A percentile compares a stretch with the other conserved stretches of the same genome.
phyloP scores from a whole-genome alignment of 2,329 filamentous ascomycete species.

The Aspergillus hortae region DNA sequence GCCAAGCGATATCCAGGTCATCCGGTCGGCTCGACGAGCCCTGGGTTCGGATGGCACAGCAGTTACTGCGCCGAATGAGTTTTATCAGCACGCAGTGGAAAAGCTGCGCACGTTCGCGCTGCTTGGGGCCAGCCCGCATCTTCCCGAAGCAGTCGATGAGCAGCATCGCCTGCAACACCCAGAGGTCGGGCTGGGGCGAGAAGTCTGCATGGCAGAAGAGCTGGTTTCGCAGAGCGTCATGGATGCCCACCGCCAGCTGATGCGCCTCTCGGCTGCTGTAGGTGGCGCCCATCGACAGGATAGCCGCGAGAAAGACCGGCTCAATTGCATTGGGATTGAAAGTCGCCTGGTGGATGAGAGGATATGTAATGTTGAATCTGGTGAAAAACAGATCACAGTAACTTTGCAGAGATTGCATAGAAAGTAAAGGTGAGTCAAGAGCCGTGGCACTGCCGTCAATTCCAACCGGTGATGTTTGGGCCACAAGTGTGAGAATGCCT shows the following conservation, averaged over 20 bases:
- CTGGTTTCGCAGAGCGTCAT: conserved; percentile 57
- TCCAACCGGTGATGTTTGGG: conserved; percentile 46
- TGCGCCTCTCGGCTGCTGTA: conserved; percentile 59
- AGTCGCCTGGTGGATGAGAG: conserved; percentile 56
- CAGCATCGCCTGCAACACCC: conserved; percentile 60
- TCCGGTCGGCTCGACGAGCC: conserved; percentile 29
- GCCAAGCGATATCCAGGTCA: conserved; percentile 49
- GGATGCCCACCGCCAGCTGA: conserved; percentile 59
- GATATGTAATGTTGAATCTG: conserved; percentile 59
- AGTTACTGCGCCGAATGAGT: conserved; percentile 52
- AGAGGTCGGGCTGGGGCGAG: conserved; percentile 56
- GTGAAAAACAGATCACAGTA: conserved; percentile 60
- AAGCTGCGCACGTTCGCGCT: conserved; percentile 61
- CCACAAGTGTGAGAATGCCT: conserved; percentile 49
- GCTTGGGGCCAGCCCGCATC: conserved; percentile 58
- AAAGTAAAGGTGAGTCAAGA: conserved; percentile 51
- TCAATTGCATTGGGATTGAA: conserved; percentile 52
- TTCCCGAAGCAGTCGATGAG: conserved; percentile 65
- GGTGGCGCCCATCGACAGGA: conserved; percentile 60
- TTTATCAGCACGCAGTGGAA: conserved; percentile 57
- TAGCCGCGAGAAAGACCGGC: conserved; percentile 51
- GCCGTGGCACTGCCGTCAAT: conserved; percentile 48
- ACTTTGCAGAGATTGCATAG: conserved; percentile 49
- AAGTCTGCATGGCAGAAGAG: conserved; percentile 59
- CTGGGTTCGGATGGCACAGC: conserved; percentile 40